Evolutionary conservation across 768 basidiomycete genomes (phyloP).

Genomic region (Naematelia aurantialba): DNA sequence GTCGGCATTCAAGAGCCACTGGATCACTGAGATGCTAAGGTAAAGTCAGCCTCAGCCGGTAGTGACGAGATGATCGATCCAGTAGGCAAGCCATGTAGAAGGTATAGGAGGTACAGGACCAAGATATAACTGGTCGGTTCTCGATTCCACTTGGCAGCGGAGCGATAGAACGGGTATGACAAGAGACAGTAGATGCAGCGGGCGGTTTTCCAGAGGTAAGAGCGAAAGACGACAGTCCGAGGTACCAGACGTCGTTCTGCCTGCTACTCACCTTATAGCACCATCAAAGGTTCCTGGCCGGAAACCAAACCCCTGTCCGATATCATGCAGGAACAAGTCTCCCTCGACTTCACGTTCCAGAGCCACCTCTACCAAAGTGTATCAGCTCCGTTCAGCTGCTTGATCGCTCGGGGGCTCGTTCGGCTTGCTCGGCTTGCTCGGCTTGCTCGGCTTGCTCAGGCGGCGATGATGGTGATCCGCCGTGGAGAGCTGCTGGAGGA

Average conservation of each 20-base stretch:
- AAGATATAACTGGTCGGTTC: not conserved
- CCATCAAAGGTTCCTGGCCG: conserved; percentile 96
- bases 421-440: no score
- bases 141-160: no score
- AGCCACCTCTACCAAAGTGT: conserved; percentile 69
- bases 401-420: not conserved
- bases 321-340: conserved; percentile 93
- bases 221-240: no score
- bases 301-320: conserved; percentile 96
- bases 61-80: no score
- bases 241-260: no score
- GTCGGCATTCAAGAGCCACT: conserved; percentile 97
- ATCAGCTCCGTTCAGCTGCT: not conserved
- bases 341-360: conserved; percentile 92
- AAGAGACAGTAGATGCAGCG: not conserved
- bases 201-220: not conserved
- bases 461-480: no score
- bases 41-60: not conserved
- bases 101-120: not conserved
- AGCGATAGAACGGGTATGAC: not conserved
- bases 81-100: no score
- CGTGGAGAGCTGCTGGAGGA: no score
- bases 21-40: conserved; percentile 91
- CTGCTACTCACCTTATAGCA: conserved; percentile 83
- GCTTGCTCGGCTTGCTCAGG: no score